A percentile compares a stretch with the other conserved stretches of the same genome.
Evolutionary conservation across 495 filamentous ascomycete species (phyloP).

Genomic region (Talaromyces ruber): DNA sequence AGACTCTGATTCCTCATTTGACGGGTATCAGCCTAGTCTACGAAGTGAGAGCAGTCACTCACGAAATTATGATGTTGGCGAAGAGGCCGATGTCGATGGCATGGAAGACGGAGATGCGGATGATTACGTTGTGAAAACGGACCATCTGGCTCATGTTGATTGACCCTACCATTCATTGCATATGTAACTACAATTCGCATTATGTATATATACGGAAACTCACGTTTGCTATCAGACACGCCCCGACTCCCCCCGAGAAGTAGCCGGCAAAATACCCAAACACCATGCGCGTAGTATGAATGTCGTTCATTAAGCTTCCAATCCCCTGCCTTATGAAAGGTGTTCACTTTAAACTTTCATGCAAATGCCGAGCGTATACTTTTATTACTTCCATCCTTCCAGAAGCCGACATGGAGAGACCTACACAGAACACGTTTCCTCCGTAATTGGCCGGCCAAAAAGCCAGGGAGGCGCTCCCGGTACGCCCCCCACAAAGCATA

Average conservation of each 20-base stretch:
- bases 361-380: background rate
- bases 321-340: too few species aligned
- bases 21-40: constrained; percentile 15
- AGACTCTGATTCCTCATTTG: constrained; percentile 32
- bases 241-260: too few species aligned
- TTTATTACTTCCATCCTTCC: background rate
- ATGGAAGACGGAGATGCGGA: constrained; percentile 39
- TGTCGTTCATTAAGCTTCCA: too few species aligned
- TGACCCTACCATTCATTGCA: background rate
- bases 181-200: background rate
- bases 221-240: background rate
- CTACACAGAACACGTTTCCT: too few species aligned
- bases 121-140: constrained; percentile 38
- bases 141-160: constrained; percentile 18
- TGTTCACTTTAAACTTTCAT: background rate
- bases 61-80: constrained; percentile 17
- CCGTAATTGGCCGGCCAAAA: too few species aligned
- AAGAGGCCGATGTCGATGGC: constrained; percentile 31
- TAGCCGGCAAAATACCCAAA: too few species aligned
- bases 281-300: too few species aligned
- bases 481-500: background rate
- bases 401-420: too few species aligned
- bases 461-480: too few species aligned
- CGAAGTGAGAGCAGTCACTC: constrained; percentile 5
- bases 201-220: background rate